Base-by-base conservation (phyloP, 306 rosid species). In the Arachis hypogaea region DNA sequence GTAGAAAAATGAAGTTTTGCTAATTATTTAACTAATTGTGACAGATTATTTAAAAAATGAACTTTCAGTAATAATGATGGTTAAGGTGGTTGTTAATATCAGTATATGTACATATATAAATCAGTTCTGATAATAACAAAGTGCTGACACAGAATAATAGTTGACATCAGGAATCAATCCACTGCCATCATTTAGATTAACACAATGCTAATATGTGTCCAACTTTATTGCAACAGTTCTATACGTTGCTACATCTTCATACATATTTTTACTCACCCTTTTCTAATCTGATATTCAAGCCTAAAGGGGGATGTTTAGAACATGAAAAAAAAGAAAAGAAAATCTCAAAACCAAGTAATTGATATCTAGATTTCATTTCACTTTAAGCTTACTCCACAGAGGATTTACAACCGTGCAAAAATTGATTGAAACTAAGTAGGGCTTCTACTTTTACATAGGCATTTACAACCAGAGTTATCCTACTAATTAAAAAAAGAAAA, bases 391-490 rank as follows among this genome's bases (percentile, higher is more conserved):
- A 5, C 69, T 33, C 38, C 38, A 33, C 38, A 33, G 69, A 51
- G 47, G 14, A 68, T 84, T 65, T 80, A 84, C 80, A 77, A 22
- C 18, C 9, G 11, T 5, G 30, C 66, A 28, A 70, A 69, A 69
- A 59, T 4, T 14, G 47, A 44, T 42, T 2, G 43, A 55, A 55
- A 61, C 6, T n/a, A 66, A 72, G 67, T 50, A 64, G 51, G 60
- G 61, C 55, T 47, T 66, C 68, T 59, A 41, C 36, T 46, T 74
- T 73, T 77, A 64, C 49, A 45, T 44, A 51, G 49, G 57, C 75
- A 58, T 55, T 64, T 77, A 82, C 77, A 65, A 43, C 59, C 29
- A 64, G 22, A n/a, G 74, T 73, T 65, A 57, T 65, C 80, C 75
- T 74, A 65, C 63, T 50, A 63, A n/a, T 38, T 46, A 44, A 40